Evolutionary conservation across 345 rosid species (phyloP).

Genomic region (Balakata baccata): DNA sequence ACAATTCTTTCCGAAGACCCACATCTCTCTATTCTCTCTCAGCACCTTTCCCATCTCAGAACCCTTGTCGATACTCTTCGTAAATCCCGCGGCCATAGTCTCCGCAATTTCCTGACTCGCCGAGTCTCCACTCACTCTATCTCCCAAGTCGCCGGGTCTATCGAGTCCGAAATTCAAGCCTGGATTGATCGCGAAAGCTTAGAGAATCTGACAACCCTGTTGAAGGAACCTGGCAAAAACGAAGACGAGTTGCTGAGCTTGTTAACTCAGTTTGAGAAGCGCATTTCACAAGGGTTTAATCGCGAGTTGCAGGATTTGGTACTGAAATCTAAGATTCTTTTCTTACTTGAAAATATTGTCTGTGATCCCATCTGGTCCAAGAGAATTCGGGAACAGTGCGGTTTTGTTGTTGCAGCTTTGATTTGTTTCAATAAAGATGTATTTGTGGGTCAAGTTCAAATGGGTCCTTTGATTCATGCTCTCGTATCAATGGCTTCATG

Average conservation of each 20-base stretch:
- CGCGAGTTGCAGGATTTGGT: constrained; percentile 53
- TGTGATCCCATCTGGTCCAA: constrained; percentile 34
- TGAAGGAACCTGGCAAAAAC: constrained; percentile 23
- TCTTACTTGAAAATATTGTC: constrained; percentile 30
- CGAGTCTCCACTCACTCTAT: constrained; percentile 52
- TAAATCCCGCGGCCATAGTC: constrained; percentile 32
- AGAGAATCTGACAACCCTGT: constrained; percentile 34
- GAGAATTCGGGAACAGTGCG: constrained; percentile 44
- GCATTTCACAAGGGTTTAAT: constrained; percentile 48
- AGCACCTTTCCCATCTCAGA: constrained; percentile 45
- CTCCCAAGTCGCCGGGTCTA: constrained; percentile 62
- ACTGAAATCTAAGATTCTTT: constrained; percentile 49
- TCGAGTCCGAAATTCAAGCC: constrained; percentile 61
- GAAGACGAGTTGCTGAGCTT: constrained; percentile 40
- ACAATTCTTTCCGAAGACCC: constrained; percentile 53
- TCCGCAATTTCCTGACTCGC: constrained; percentile 51
- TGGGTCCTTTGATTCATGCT: constrained; percentile 47
- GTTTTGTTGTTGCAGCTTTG: constrained; percentile 39
- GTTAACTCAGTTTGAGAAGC: constrained; percentile 44
- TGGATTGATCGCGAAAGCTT: constrained; percentile 71
- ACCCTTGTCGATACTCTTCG: constrained; percentile 40
- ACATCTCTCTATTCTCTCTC: constrained; percentile 45
- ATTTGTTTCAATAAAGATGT: constrained; percentile 69
- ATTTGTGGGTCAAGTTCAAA: constrained; percentile 55
- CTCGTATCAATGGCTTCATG: constrained; percentile 37